Base-by-base conservation (phyloP, 2,329 filamentous ascomycete species). In the Exophiala sp. region DNA sequence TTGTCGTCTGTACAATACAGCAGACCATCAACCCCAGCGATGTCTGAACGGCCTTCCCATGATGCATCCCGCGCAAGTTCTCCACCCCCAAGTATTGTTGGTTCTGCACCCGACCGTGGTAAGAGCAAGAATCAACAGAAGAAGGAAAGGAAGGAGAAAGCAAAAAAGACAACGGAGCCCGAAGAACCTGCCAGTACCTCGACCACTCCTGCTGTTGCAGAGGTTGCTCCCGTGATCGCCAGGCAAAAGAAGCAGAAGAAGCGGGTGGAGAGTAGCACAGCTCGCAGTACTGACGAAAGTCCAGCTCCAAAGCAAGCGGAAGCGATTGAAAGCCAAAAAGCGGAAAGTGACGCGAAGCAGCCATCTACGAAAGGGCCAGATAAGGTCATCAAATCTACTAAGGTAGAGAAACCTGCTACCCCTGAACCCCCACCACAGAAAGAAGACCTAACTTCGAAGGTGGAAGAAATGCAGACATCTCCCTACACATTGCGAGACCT, bases 81-180 rank as follows among this genome's bases (percentile, higher is more conserved):
- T 16, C 83, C 76, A 62, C 84, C 83, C 1, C 72, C 72, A 10
- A 72, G 72, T 46, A 78, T 78, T 55, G 78, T 85, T 20, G 82
- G 82, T 5, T 79, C 80, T 40, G 83, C 82, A 2, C 81, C 82
- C 8, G 75, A 83, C 4, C 74, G 81, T 46, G 71, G 77, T 47
- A 79, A 84, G 65, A 83, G 80, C 5, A 85, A 85, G 68, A 83
- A 75, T 50, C 82, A 85, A 62, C 72, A 75, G 44, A 84, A 84
- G 69, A 86, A 84, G 66, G 79, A 82, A 53, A 69, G 78, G 49
- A 67, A 72, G 54, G 75, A 79, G 47, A 77, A 77, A 57, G 74
- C 75, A 1, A 77, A 75, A 60, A 70, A 75, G 38, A 69, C 68
- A 1, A 61, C 63, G 9, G 74, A 76, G 53, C 66, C 68, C 10